A percentile compares a stretch with the other conserved stretches of the same genome.
Evolutionary conservation across 1,284 basidiomycete genomes (phyloP).

Genomic region (Fomitopsis pinicola): DNA sequence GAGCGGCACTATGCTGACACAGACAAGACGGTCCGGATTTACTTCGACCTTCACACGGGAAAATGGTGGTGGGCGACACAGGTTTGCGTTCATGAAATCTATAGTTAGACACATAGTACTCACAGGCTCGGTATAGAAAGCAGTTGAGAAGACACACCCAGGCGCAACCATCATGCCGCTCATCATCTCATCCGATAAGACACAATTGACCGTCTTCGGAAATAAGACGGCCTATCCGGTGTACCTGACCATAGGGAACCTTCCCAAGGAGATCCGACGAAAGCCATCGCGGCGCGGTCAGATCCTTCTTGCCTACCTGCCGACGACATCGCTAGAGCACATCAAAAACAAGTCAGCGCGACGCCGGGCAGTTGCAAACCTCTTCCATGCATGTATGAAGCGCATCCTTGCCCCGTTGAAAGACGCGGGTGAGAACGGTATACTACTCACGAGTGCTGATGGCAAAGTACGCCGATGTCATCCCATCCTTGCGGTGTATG

Average conservation of each 20-base stretch:
- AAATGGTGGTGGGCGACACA: slow-evolving; percentile 37
- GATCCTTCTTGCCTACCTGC: slow-evolving; percentile 34
- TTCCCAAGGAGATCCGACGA: neutral
- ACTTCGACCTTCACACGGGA: slow-evolving; percentile 21
- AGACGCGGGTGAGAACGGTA: slow-evolving; percentile 4
- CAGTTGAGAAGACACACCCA: slow-evolving; percentile 21
- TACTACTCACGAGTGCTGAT: neutral
- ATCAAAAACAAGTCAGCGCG: slow-evolving; percentile 14
- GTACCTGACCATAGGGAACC: slow-evolving; percentile 9
- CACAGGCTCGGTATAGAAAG: slow-evolving; percentile 14
- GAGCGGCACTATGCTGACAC: slow-evolving; percentile 26
- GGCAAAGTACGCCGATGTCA: neutral
- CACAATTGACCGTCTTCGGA: neutral
- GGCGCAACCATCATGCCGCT: slow-evolving; percentile 36
- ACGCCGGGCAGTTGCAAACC: slow-evolving; percentile 7
- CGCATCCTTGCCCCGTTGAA: slow-evolving; percentile 12
- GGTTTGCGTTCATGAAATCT: slow-evolving; percentile 13
- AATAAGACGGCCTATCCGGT: slow-evolving; percentile 30
- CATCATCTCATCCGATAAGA: slow-evolving; percentile 31
- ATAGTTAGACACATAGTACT: too few relatives aligned
- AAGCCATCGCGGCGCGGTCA: slow-evolving; percentile 26
- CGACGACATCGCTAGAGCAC: slow-evolving; percentile 26
- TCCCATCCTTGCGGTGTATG: neutral
- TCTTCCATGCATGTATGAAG: slow-evolving; percentile 21
- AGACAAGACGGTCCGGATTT: slow-evolving; percentile 16